Conservation (phyloP, 441 rosid species). For the Croton laevigatus region DNA sequence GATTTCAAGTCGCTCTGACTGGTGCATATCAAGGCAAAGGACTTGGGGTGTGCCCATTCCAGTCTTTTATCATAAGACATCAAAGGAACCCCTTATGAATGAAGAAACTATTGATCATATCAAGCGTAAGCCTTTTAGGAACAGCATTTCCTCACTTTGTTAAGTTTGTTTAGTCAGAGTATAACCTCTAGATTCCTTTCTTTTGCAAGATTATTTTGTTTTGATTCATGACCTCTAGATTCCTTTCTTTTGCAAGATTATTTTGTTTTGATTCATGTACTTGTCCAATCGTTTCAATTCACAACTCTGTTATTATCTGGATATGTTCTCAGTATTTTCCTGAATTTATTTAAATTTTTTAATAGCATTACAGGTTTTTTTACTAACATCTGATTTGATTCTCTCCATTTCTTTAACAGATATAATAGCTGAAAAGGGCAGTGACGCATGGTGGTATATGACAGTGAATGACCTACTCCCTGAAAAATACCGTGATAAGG, state of each 20-base stretch:
- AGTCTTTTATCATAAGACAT: slow-evolving; percentile 70
- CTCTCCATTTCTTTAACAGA: slow-evolving; percentile 41
- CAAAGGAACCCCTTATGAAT: slow-evolving; percentile 92
- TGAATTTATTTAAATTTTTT: neutral
- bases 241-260: neutral
- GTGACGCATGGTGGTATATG: slow-evolving; percentile 99
- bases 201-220: neutral
- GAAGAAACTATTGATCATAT: slow-evolving; percentile 83
- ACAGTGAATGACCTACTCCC: slow-evolving; percentile 84
- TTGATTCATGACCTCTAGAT: neutral
- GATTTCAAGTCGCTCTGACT: slow-evolving; percentile 93
- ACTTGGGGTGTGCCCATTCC: slow-evolving; percentile 99
- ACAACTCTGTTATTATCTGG: slow-evolving; percentile 6
- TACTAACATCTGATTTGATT: slow-evolving; percentile 12
- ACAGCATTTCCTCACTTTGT: slow-evolving; percentile 9
- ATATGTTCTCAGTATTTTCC: neutral
- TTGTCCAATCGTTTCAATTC: slow-evolving; percentile 7
- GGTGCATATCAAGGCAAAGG: slow-evolving; percentile 99
- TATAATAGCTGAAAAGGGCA: slow-evolving; percentile 77
- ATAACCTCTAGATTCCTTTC: neutral
- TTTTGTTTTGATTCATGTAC: slow-evolving; percentile 10
- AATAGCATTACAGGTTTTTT: neutral
- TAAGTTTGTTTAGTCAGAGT: neutral
- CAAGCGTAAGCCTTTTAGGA: slow-evolving; percentile 54
- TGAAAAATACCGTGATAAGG: slow-evolving; percentile 64